Conservation (phyloP, 73 alveolate genomes). For the Paramecium sonneborni region DNA sequence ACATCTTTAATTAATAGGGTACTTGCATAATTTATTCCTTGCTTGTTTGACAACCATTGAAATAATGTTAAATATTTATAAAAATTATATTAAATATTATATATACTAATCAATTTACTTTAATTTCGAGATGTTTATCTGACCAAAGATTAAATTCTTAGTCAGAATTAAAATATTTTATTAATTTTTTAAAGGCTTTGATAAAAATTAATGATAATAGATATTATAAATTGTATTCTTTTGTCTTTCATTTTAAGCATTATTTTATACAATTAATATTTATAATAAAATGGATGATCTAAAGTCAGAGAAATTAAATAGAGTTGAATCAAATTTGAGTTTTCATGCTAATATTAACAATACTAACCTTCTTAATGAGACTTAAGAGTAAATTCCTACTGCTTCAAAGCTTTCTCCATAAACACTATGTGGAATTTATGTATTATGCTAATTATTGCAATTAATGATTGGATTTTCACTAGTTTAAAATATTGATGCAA, state of each 20-base stretch:
- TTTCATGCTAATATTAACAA: neutral
- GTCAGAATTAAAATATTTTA: too few species aligned
- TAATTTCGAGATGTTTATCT: too few species aligned
- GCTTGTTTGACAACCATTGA: neutral
- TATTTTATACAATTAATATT: neutral
- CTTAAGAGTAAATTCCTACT: neutral
- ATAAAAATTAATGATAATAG: too few species aligned
- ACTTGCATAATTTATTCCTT: slow-evolving; percentile 57
- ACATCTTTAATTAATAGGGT: neutral
- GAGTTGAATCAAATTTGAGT: neutral
- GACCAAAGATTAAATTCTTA: too few species aligned
- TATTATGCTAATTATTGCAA: neutral
- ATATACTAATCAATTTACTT: too few species aligned
- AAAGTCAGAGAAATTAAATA: neutral
- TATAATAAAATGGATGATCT: neutral
- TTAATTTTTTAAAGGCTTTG: too few species aligned
- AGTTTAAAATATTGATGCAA: neutral
- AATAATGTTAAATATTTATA: neutral
- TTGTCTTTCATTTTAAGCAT: neutral
- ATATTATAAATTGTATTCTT: neutral
- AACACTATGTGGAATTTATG: neutral
- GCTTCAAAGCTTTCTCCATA: neutral
- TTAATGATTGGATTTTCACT: neutral
- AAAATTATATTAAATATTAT: too few species aligned
- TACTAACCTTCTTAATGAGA: neutral